Evolutionary conservation across 371 early-diverging fungal genomes (phyloP), one percentile per base, ranked within the genome.

Genomic region (Vairimorpha ceranae): DNA sequence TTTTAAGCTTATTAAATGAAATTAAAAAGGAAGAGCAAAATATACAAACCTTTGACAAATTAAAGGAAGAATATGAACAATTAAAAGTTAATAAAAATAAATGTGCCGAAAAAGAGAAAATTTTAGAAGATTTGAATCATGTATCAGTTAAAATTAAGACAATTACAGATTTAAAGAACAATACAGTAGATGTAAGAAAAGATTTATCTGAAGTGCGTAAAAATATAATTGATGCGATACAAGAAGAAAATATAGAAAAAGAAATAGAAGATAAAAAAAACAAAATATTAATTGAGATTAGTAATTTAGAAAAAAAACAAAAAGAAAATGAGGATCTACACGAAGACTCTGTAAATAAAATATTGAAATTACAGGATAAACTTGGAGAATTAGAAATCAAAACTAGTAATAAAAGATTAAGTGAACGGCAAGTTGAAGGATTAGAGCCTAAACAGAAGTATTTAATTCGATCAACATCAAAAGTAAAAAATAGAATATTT

Each of bases 291-390:
- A 65, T 60, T 63, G 27, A 54, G 67, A 78, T 38, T 35, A 67
- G 61, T 75, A 76, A 60, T 68, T 68, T 69, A 51, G 15, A 52
- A n/a, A 32, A 67, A 63, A 67, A 70, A 48, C 67, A 23, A n/a
- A 23, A 23, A 36, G 46, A 52, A 36, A 32, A 52, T 33, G 71
- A 70, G 19, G n/a, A 32, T 23, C 14, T 21, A 14, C 35, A 83
- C 0, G 86, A 88, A 64, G 83, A 85, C 45, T 81, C 79, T 14
- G 78, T 76, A n/a, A 87, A 82, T 29, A 83, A 85, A 38, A 87
- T 89, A 30, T 78, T 85, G 35, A 82, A 83, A 41, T 75, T 76
- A 1, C 15, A 72, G 48, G 70, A 63, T 36, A 67, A 65, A 29
- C 8, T 78, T 32, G 77, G 76, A 25, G 65, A 45, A 19, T 74